These are phyloP conservation scores for Ceratobasidium sp. DNA, from an alignment of 1,284 basidiomycete genomes.

Conservation along the genomic window DNA sequence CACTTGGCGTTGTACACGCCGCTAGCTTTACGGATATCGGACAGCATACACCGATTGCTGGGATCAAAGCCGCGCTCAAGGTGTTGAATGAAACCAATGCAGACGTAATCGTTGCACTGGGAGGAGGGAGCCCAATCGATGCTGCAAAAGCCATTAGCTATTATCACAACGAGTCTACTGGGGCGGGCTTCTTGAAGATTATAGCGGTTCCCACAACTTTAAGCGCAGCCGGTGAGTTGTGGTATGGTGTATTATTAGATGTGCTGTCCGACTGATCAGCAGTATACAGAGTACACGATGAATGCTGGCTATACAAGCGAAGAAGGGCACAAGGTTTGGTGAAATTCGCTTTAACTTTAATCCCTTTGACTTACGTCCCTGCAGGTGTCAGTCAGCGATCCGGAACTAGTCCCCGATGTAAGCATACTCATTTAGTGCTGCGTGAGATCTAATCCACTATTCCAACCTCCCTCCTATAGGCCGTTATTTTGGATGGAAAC, in stretches of 20 bases:
- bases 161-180: conserved; percentile 62
- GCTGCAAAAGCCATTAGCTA: conserved; percentile 74
- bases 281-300: conserved; percentile 47
- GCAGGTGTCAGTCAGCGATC: conserved; percentile 55
- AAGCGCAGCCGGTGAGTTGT: conserved; percentile 61
- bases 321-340: conserved; percentile 64
- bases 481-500: conserved; percentile 79
- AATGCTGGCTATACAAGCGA: conserved; percentile 80
- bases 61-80: conserved; percentile 68
- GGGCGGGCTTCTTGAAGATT: conserved; percentile 57
- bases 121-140: conserved; percentile 82
- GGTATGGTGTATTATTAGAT: not conserved
- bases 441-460: not conserved
- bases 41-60: conserved; percentile 75
- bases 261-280: not conserved
- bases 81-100: conserved; percentile 62
- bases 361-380: not conserved
- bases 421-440: not conserved
- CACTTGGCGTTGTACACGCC: conserved; percentile 60
- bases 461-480: conserved; percentile 24
- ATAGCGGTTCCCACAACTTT: conserved; percentile 84
- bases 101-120: conserved; percentile 73
- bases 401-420: conserved; percentile 64
- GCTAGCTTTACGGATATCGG: conserved; percentile 78
- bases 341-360: not conserved